Evolutionary conservation across 768 basidiomycete genomes (phyloP), one percentile per base, ranked within the genome.

Genomic region (Mycena olivaceomarginata): DNA sequence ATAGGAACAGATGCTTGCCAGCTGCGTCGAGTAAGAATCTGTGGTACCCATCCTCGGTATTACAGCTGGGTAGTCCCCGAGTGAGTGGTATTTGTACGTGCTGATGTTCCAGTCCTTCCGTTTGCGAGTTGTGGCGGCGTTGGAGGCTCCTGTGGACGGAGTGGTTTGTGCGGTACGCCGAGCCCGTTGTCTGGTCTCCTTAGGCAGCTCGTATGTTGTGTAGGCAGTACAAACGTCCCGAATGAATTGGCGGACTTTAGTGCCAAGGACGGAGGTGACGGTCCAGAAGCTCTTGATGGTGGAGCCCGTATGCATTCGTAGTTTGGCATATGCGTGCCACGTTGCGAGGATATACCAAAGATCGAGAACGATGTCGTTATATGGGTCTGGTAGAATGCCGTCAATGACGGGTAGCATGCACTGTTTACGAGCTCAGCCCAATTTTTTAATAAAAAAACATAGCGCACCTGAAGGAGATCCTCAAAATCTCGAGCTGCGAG

Each of bases 321-420:
- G 71, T 60, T 85, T 85, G 0, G 72, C 80, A 40, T 79, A 67
- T 31, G 31, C 31, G 31, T 31, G 31, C 31, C 81, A 85, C n/a
- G 72, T 67, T 6, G 76, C 77, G 7, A 80, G 63, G 1, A 20
- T 37, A 48, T 68, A 82, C 0, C 82, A 40, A 0, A 84, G 74
- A 0, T 43, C 65, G 5, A 76, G 69, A 0, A 84, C 62, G 5
- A 78, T 43, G 7, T 15, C 0, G 15, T 85, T 75, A 12, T 86
- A 80, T 0, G 43, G 25, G 0, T 75, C 59, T 0, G 81, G 82
- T 1, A 87, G 75, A 0, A 87, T 77, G 4, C 83, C 85, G 76
- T 89, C 86, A 48, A 90, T 82, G 1, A 80, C 85, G 11, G 87
- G 85, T 15, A 85, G 80, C 0, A 77, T 63, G 68, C 86, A 87